These are phyloP conservation scores for Colletotrichum viniferum DNA, from an alignment of 2,329 filamentous ascomycete species.

Conservation along the genomic window DNA sequence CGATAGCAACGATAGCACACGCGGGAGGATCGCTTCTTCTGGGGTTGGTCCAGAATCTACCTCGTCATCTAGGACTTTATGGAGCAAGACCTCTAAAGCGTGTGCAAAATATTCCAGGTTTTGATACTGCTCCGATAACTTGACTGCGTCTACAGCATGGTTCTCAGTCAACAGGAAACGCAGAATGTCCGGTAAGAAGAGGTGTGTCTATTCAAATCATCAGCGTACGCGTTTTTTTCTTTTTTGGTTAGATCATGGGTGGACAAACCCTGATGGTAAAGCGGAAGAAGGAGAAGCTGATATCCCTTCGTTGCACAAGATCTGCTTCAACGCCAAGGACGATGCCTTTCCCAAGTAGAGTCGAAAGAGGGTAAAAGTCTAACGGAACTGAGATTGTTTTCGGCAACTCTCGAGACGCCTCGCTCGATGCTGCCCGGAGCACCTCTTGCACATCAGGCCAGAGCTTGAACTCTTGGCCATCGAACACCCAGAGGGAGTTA, in stretches of 20 bases:
- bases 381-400: slow-evolving; percentile 77
- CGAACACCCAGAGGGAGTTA: slow-evolving; percentile 94
- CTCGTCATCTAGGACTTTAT: slow-evolving; percentile 93
- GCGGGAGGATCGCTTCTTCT: slow-evolving; percentile 67
- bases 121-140: slow-evolving; percentile 84
- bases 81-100: slow-evolving; percentile 87
- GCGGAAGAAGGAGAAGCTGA: slow-evolving; percentile 88
- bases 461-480: slow-evolving; percentile 81
- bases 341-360: slow-evolving; percentile 87
- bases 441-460: slow-evolving; percentile 92
- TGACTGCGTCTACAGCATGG: slow-evolving; percentile 80
- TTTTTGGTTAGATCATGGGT: slow-evolving; percentile 80
- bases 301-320: slow-evolving; percentile 88
- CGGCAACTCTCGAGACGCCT: slow-evolving; percentile 72
- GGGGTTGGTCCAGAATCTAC: slow-evolving; percentile 74
- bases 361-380: slow-evolving; percentile 95
- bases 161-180: slow-evolving; percentile 78
- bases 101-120: slow-evolving; percentile 91
- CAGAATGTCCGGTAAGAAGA: slow-evolving; percentile 89
- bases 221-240: slow-evolving; percentile 57
- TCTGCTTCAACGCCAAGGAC: slow-evolving; percentile 91
- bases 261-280: slow-evolving; percentile 91
- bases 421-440: slow-evolving; percentile 70
- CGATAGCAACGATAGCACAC: slow-evolving; percentile 68
- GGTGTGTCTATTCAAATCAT: slow-evolving; percentile 70